phyloP scores from a whole-genome alignment of 2,329 filamentous ascomycete genomes.

The Sporothrix dimorphospora region DNA sequence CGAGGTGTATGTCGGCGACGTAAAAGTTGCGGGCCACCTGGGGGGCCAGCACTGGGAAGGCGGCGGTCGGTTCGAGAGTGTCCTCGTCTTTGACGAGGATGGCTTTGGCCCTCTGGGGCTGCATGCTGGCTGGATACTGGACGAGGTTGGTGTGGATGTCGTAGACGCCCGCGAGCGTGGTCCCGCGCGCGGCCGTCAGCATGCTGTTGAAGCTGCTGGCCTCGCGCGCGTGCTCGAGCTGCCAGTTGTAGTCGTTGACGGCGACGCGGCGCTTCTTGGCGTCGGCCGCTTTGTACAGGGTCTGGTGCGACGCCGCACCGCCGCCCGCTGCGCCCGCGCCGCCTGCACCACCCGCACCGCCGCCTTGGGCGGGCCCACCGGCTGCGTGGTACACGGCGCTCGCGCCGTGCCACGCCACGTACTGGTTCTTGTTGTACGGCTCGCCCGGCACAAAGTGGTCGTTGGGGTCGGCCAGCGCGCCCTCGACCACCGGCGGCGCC shows the following conservation, averaged over 20 bases:
- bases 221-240: slow-evolving; percentile 89
- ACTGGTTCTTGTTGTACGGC: slow-evolving; percentile 98
- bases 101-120: slow-evolving; percentile 84
- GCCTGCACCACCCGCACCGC: slow-evolving; percentile 60
- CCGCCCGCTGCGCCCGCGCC: slow-evolving; percentile 54
- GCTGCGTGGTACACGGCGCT: slow-evolving; percentile 93
- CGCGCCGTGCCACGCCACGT: slow-evolving; percentile 97
- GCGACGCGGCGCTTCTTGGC: slow-evolving; percentile 83
- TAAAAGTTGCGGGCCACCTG: slow-evolving; percentile 60
- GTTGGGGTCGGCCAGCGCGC: slow-evolving; percentile 87
- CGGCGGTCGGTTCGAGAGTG: slow-evolving; percentile 36
- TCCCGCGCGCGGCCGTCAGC: slow-evolving; percentile 68
- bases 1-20: slow-evolving; percentile 58
- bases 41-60: slow-evolving; percentile 54
- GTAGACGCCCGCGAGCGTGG: slow-evolving; percentile 77
- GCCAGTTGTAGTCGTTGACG: slow-evolving; percentile 94
- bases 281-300: slow-evolving; percentile 63
- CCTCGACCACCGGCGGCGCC: slow-evolving; percentile 64
- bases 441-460: slow-evolving; percentile 78
- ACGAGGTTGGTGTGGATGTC: slow-evolving; percentile 92
- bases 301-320: slow-evolving; percentile 50
- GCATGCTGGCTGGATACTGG: slow-evolving; percentile 85
- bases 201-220: slow-evolving; percentile 83
- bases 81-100: slow-evolving; percentile 65
- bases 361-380: slow-evolving; percentile 67